These are phyloP conservation scores for Sclerotinia spermophila DNA, from an alignment of 2,329 filamentous ascomycete species.

Conservation along the genomic window DNA sequence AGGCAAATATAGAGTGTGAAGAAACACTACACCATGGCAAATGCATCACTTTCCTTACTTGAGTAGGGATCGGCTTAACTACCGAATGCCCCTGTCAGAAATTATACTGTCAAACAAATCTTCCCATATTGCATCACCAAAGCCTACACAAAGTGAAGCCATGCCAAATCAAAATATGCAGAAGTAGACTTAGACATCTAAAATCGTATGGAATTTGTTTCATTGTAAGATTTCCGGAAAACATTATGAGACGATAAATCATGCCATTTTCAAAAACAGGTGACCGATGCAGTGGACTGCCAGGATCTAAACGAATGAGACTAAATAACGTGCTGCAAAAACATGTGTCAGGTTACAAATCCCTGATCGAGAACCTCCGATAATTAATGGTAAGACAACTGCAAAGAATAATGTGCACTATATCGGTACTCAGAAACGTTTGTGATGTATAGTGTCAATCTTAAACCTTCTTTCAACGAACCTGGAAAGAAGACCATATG, in stretches of 20 bases:
- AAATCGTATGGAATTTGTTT: neutral
- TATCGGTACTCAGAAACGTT: neutral
- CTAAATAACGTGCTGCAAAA: neutral
- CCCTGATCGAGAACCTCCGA: neutral
- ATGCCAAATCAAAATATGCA: neutral
- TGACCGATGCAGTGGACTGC: neutral
- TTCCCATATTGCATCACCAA: neutral
- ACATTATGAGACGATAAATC: constrained; percentile 16
- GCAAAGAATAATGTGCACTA: neutral
- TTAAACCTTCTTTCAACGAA: neutral
- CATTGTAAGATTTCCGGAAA: neutral
- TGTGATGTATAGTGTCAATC: neutral
- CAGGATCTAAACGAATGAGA: neutral
- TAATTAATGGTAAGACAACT: neutral
- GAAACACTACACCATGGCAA: neutral
- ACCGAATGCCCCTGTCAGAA: neutral
- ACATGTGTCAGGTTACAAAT: neutral
- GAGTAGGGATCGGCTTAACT: neutral
- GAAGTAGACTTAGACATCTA: neutral
- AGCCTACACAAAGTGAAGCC: neutral
- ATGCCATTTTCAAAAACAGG: constrained; percentile 8
- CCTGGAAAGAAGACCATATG: neutral
- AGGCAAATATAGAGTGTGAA: neutral
- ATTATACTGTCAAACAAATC: neutral
- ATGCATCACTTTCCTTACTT: neutral